Conservation (phyloP, 768 basidiomycete species). For the Phallus indusiatus region DNA sequence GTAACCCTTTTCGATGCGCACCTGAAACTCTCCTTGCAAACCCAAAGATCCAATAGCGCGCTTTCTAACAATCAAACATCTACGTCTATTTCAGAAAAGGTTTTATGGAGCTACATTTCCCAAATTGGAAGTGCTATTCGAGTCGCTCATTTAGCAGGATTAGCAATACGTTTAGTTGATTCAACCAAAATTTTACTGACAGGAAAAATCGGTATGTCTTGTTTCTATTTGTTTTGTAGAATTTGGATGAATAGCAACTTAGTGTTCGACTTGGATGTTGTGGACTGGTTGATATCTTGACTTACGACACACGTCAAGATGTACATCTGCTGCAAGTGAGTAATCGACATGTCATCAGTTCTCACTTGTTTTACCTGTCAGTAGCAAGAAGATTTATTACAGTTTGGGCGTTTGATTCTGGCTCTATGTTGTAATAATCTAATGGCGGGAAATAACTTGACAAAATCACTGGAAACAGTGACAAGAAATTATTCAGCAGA, state of each 20-base stretch:
- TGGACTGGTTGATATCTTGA: constrained; percentile 78
- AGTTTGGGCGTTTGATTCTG: constrained; percentile 81
- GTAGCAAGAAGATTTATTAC: constrained; percentile 76
- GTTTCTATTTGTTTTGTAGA: background rate
- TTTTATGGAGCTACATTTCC: constrained; percentile 86
- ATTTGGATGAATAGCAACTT: background rate
- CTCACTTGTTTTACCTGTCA: background rate
- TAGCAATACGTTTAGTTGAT: constrained; percentile 78
- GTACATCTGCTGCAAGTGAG: constrained; percentile 41
- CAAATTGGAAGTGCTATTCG: constrained; percentile 87
- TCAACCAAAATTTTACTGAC: constrained; percentile 81
- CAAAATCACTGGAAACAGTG: constrained; percentile 67
- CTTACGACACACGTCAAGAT: constrained; percentile 61
- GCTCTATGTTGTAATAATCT: constrained; percentile 65
- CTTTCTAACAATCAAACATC: background rate
- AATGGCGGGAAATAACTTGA: constrained; percentile 51
- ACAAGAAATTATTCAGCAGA: constrained; percentile 68
- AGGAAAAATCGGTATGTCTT: constrained; percentile 64
- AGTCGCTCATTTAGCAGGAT: constrained; percentile 69
- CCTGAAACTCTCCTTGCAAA: constrained; percentile 44
- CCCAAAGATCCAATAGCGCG: constrained; percentile 15
- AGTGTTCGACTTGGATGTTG: constrained; percentile 84
- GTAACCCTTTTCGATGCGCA: constrained; percentile 75
- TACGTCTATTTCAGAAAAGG: constrained; percentile 55
- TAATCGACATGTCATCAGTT: background rate